These are phyloP conservation scores for Malus domestica DNA, from an alignment of 306 rosid species.

Conservation along the genomic window DNA sequence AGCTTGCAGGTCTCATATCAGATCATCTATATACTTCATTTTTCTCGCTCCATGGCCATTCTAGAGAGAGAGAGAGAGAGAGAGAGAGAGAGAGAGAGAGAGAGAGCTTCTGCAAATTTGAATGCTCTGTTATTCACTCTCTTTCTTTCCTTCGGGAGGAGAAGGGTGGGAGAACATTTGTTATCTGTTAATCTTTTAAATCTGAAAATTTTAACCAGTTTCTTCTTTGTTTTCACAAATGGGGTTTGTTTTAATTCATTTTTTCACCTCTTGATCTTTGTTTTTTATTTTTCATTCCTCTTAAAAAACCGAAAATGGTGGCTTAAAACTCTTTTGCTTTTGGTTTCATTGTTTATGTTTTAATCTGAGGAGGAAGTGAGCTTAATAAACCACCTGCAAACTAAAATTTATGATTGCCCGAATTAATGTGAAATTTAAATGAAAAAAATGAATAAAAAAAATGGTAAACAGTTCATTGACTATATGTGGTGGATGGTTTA, in stretches of 20 bases:
- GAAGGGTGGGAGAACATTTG: not conserved
- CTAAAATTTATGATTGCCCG: not conserved
- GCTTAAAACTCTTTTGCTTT: not conserved
- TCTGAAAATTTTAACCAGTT: not conserved
- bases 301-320: not conserved
- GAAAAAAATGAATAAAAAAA: too few species aligned
- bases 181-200: not conserved
- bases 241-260: not conserved
- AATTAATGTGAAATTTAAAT: not conserved
- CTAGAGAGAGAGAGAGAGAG: not conserved
- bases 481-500: not conserved
- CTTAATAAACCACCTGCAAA: not conserved
- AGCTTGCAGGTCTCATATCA: conserved; percentile 62
- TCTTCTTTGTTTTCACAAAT: not conserved
- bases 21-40: not conserved
- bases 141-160: not conserved
- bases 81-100: not conserved
- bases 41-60: not conserved
- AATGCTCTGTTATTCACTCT: not conserved
- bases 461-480: not conserved
- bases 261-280: not conserved
- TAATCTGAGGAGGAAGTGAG: not conserved
- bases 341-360: not conserved
- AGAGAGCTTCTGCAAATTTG: not conserved
- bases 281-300: not conserved